Percentiles rank a stretch among this genome's conserved stretches.
phyloP scores from a whole-genome alignment of 331 rosid genomes.

The Stylosanthes scabra region DNA sequence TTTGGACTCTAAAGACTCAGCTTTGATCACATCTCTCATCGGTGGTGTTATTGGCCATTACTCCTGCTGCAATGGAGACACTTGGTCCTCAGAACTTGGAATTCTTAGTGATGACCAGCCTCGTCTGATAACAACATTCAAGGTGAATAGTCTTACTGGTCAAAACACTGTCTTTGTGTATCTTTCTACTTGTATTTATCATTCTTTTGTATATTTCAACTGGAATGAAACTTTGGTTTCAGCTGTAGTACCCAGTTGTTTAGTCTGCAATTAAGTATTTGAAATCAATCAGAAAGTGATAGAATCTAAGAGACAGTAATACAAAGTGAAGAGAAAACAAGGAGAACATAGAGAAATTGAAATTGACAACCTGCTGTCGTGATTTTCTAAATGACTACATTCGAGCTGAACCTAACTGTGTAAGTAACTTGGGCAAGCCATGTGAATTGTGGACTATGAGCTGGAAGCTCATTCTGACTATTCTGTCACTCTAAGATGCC shows the following conservation, averaged over 20 bases:
- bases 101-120: slow-evolving; percentile 83
- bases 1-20: slow-evolving; percentile 72
- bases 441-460: neutral
- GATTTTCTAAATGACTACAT: neutral
- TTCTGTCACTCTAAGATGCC: neutral
- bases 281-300: neutral
- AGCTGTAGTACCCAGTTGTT: neutral
- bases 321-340: neutral
- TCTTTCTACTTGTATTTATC: slow-evolving; percentile 23
- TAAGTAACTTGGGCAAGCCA: neutral
- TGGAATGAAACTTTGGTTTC: neutral
- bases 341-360: neutral
- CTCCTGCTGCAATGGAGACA: slow-evolving; percentile 94
- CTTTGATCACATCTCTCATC: slow-evolving; percentile 69
- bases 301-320: neutral
- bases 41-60: slow-evolving; percentile 95
- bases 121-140: slow-evolving; percentile 82
- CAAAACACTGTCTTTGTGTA: neutral
- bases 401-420: neutral
- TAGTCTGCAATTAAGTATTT: slow-evolving; percentile 4
- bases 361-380: neutral
- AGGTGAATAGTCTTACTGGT: slow-evolving; percentile 56
- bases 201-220: slow-evolving; percentile 25
- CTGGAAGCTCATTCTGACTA: neutral
- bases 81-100: slow-evolving; percentile 98